Evolutionary conservation across 2,329 filamentous ascomycete genomes (phyloP), one percentile per base, ranked within the genome.

Genomic region (Verticillium nubilum): DNA sequence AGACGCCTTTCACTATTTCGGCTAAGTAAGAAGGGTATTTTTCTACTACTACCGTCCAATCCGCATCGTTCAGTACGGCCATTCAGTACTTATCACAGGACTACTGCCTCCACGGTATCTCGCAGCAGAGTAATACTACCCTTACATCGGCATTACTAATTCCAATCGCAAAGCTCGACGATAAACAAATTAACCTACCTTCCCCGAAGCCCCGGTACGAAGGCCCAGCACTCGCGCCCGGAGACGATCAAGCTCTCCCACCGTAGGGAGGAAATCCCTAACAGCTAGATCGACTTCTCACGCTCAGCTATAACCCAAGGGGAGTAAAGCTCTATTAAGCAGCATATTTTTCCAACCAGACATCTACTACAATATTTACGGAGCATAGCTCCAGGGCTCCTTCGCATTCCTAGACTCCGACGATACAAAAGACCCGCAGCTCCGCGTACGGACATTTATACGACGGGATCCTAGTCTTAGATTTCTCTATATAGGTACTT

Each of bases 91-190:
- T 72, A 33, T 62, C 56, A 5, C 62, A 64, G 5, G 72, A 72
- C 59, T 70, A 66, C 62, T 54, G 56, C 53, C 61, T 65, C 15
- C 66, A 71, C 57, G 57, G 59, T 27, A 63, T 69, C n/a, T 56
- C 62, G 31, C 63, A 67, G 29, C 63, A 69, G 33, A 67, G 59
- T 52, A 58, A 66, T 54, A 67, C 67, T 56, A 68, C 69, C 60
- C 65, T 73, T 28, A 63, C 68, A 19, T 66, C 66, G 9, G 68
- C 62, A 29, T 35, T 72, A 42, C 59, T 70, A 53, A 64, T 72
- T 15, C 70, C 70, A 54, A 58, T 65, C 26, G 63, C 66, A 52
- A 68, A 63, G 53, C 68, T 64, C 52, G 65, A 72, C 5, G 54
- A 28, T 12, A 62, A 54, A 23, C 62, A 61, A 58, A 65, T 65